Conservation (phyloP, 1,139 yeast genomes). For the Pichia sp. region DNA sequence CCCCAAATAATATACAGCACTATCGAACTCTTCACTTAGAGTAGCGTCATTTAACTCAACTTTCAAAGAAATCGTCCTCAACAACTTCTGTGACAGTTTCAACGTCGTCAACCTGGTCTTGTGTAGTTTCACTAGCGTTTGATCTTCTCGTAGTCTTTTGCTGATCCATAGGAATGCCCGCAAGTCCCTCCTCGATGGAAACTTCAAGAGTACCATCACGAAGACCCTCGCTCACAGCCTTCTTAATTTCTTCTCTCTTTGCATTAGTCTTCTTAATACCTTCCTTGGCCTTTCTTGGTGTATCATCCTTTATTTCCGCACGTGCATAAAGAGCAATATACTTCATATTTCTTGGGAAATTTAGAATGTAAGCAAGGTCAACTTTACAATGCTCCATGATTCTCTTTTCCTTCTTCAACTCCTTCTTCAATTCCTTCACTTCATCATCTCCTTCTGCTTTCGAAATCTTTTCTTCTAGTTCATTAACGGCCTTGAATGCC, state of each 20-base stretch:
- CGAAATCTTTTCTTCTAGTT: slow-evolving; percentile 26
- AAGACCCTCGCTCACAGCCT: slow-evolving; percentile 42
- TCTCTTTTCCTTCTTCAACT: slow-evolving; percentile 45
- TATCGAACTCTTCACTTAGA: no score
- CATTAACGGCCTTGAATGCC: slow-evolving; percentile 43
- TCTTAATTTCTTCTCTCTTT: slow-evolving; percentile 42
- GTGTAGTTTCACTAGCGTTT: slow-evolving; percentile 1
- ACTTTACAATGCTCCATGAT: slow-evolving; percentile 52
- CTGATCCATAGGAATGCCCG: no score
- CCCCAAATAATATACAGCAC: no score
- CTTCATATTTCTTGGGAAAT: slow-evolving; percentile 75
- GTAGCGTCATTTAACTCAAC: no score
- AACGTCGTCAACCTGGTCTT: slow-evolving; percentile 13
- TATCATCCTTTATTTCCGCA: slow-evolving; percentile 16
- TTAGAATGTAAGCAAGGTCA: slow-evolving; percentile 68
- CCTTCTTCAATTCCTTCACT: slow-evolving; percentile 40
- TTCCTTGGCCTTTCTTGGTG: slow-evolving; percentile 35
- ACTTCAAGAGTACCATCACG: slow-evolving; percentile 49
- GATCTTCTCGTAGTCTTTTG: slow-evolving; percentile 6
- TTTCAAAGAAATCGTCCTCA: slow-evolving; percentile 44
- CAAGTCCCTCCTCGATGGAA: slow-evolving; percentile 29
- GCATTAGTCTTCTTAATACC: slow-evolving; percentile 44
- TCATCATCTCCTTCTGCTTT: slow-evolving; percentile 16
- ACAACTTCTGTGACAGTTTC: slow-evolving; percentile 17
- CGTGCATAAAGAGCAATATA: slow-evolving; percentile 72